phyloP scores from a whole-genome alignment of 257 asterid genomes.

The Dorcoceras hygrometricum region DNA sequence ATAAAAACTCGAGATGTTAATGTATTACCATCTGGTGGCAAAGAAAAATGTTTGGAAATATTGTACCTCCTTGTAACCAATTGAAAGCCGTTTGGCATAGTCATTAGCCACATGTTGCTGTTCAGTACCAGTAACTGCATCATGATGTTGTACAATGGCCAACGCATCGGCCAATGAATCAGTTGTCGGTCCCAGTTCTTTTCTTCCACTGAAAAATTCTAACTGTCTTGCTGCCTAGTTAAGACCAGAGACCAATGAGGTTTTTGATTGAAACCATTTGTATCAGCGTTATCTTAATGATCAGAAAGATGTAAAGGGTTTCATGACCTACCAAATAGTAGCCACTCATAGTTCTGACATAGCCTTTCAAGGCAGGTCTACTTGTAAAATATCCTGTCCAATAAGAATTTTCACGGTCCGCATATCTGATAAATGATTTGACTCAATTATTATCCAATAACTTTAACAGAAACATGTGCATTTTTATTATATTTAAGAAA shows the following conservation, averaged over 20 bases:
- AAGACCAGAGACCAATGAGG: not conserved
- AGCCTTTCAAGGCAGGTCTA: constrained; percentile 44
- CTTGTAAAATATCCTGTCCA: constrained; percentile 59
- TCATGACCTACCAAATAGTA: constrained; percentile 37
- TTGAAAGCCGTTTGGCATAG: constrained; percentile 41
- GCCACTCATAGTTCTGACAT: constrained; percentile 44
- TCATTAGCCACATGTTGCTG: constrained; percentile 47
- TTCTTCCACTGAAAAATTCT: constrained; percentile 40
- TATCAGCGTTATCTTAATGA: not conserved
- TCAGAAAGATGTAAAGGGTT: not conserved
- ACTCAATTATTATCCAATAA: constrained; percentile 6
- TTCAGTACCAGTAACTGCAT: constrained; percentile 49
- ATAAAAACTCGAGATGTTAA: not conserved
- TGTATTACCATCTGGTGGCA: not conserved
- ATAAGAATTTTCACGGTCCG: constrained; percentile 41
- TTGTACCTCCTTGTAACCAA: constrained; percentile 43
- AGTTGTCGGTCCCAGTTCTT: constrained; percentile 27
- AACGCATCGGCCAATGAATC: constrained; percentile 43
- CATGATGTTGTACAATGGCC: constrained; percentile 53
- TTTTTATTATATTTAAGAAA: not conserved
- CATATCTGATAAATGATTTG: constrained; percentile 35
- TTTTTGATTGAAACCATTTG: constrained; percentile 8
- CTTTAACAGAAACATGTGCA: constrained; percentile 13
- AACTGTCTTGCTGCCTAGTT: constrained; percentile 47
- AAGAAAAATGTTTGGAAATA: not conserved